Base-by-base conservation (phyloP, 352 stramenopile species). In the Stramenopiles sp. region DNA sequence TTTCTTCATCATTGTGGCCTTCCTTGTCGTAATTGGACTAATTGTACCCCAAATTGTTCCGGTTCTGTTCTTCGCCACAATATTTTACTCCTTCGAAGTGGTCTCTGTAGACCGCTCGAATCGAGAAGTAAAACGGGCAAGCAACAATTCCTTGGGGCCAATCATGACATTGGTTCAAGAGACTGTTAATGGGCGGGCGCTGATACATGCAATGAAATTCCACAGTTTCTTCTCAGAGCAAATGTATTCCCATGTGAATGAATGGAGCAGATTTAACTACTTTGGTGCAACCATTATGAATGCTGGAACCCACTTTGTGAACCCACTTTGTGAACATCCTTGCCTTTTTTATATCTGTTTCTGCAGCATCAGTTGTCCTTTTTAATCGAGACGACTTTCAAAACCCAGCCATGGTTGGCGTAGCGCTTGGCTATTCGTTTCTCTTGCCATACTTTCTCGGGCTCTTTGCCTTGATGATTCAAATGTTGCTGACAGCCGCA, bases 181-280 rank as follows among this genome's bases (percentile, higher is more conserved):
- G 25, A 63, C 43, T 18, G 43, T 25, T 18, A 63, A 63, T 63
- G 43, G 43, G 12, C 43, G 43, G 12, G 25, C 43, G 25, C 12
- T 63, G 12, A 63, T 63, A 18, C 43, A 63, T 63, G 43, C 43
- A 63, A 63, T 63, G 43, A 63, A 63, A 18, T 63, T 63, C 43
- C 43, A 63, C 12, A 18, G 12, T 18, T 63, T 63, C 25, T 63
- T 63, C 25, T 63, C 12, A 18, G 25, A 63, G 25, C 12, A 63
- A 63, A 12, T 18, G 43, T 63, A 63, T 25, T 18, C 12, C 12
- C 12, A 63, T 63, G 25, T 63, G 12, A 25, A 63, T 63, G 12
- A 25, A 18, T 63, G 43, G 43, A 63, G 43, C 43, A 63, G 25
- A 18, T 63, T 63, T 25, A 63, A 63, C 25, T 25, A 63, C 43